Conservation (phyloP, 352 stramenopile genomes). For the Saprolegnia parasitica region DNA sequence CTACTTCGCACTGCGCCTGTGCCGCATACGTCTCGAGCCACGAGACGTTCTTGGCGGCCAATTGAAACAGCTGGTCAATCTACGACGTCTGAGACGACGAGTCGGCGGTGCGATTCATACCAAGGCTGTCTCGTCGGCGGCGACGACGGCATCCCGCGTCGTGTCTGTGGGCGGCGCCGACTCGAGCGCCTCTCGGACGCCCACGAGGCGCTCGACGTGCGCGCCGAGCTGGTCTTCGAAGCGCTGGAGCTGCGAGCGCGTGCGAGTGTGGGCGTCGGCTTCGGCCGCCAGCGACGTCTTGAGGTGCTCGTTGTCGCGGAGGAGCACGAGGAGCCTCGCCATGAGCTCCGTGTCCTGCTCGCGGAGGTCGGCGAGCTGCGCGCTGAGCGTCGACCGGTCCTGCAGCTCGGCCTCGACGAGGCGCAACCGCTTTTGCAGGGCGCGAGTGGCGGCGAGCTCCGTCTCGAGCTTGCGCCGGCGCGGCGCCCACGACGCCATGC, state of each 20-base stretch:
- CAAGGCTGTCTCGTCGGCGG: neutral
- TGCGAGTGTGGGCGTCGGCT: neutral
- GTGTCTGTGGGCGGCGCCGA: neutral
- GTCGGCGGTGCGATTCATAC: constrained; percentile 15
- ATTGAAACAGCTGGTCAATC: constrained; percentile 39
- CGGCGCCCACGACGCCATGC: constrained; percentile 25
- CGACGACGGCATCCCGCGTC: neutral
- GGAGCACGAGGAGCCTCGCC: constrained; percentile 33
- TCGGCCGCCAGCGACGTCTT: constrained; percentile 14
- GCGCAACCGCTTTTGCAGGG: constrained; percentile 50
- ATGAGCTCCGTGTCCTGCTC: constrained; percentile 35
- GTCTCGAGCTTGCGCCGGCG: constrained; percentile 21
- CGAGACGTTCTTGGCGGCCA: constrained; percentile 47
- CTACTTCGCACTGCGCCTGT: constrained; percentile 23
- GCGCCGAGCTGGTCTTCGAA: neutral
- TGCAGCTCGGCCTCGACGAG: constrained; percentile 52
- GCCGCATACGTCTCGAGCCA: constrained; percentile 54
- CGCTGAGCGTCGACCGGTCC: constrained; percentile 45
- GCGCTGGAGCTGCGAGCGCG: neutral
- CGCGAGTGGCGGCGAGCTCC: constrained; percentile 5
- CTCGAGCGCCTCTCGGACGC: neutral
- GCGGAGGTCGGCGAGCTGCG: constrained; percentile 40
- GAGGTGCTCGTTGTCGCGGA: constrained; percentile 35
- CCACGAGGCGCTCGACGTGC: neutral
- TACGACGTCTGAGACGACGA: constrained; percentile 11